Percentiles rank a stretch among this genome's conserved stretches.
Conservation (phyloP, 2,329 filamentous ascomycete species). For the Exophiala viscosa region DNA sequence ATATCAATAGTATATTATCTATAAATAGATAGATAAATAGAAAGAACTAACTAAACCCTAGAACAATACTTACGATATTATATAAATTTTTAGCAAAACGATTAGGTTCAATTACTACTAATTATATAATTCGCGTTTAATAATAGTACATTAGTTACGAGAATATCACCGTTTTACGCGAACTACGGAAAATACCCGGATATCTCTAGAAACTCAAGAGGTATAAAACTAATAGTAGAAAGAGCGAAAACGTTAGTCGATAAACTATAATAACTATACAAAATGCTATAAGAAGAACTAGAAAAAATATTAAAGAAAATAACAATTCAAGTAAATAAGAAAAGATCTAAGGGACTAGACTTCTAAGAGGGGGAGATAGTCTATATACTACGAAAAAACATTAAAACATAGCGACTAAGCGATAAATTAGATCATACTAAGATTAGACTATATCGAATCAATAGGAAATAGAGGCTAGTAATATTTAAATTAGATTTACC, state of each 20-base stretch:
- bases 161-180: conserved; percentile 10
- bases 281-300: no score
- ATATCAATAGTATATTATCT: conserved; percentile 9
- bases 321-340: no score
- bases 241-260: no score
- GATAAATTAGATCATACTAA: conserved; percentile 15
- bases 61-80: conserved; percentile 19
- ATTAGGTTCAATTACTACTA: conserved; percentile 7
- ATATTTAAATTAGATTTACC: conserved; percentile 10
- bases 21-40: conserved; percentile 15
- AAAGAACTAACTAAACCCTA: conserved; percentile 20
- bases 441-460: conserved; percentile 11
- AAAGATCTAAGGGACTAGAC: no score
- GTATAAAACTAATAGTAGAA: conserved; percentile 3
- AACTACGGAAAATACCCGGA: conserved; percentile 13
- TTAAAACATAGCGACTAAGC: conserved; percentile 15
- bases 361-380: conserved; percentile 4
- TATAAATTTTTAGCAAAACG: conserved; percentile 19
- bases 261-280: no score
- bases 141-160: conserved; percentile 6
- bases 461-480: conserved; percentile 10
- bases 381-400: conserved; percentile 14
- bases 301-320: no score
- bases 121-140: conserved; percentile 5
- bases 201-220: conserved; percentile 1